phyloP scores from a whole-genome alignment of 129 eudicot genomes.

The Flaveria trinervia region DNA sequence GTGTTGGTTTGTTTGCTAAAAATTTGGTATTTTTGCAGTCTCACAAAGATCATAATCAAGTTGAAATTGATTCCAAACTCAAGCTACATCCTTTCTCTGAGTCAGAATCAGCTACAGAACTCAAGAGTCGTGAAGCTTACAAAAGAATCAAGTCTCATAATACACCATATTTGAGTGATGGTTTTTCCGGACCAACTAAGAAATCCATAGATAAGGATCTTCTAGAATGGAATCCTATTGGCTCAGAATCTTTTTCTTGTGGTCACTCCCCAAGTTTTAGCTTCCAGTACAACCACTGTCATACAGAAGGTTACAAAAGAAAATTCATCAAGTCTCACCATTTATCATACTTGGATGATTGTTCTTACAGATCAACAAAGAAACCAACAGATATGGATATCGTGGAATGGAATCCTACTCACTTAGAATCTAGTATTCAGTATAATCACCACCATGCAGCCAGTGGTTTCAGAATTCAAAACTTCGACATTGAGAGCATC shows the following conservation, averaged over 20 bases:
- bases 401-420: conserved; percentile 38
- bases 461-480: conserved; percentile 14
- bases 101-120: conserved; percentile 7
- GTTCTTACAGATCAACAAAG: conserved; percentile 26
- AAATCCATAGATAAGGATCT: conserved; percentile 35
- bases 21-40: conserved; percentile 27
- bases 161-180: conserved; percentile 31
- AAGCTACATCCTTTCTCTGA: conserved; percentile 25
- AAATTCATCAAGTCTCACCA: not conserved
- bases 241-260: conserved; percentile 28
- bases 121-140: conserved; percentile 24
- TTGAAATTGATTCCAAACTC: conserved; percentile 17
- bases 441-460: conserved; percentile 22
- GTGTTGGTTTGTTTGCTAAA: conserved; percentile 29
- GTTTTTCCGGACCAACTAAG: conserved; percentile 21
- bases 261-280: conserved; percentile 24
- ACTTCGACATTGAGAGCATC: conserved; percentile 29
- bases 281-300: conserved; percentile 20
- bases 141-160: conserved; percentile 19
- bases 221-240: conserved; percentile 39
- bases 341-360: conserved; percentile 28
- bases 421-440: conserved; percentile 24
- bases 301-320: conserved; percentile 20
- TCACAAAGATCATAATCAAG: conserved; percentile 30
- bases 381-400: conserved; percentile 36